Conservation (phyloP, 108 stramenopile species). For the Poteriospumella lacustris region DNA sequence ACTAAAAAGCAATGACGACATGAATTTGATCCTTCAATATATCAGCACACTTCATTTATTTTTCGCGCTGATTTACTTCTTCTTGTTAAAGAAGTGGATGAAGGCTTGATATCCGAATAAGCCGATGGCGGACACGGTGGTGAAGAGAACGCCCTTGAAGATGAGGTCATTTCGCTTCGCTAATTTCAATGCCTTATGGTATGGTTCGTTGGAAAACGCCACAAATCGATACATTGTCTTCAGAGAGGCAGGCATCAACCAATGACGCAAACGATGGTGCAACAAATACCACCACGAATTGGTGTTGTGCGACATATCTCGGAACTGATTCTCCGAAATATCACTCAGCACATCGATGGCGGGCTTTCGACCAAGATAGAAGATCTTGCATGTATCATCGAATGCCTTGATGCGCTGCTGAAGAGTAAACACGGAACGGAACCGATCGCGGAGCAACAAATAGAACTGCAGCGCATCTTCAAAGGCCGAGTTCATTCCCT, state of each 20-base stretch:
- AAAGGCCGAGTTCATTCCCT: constrained; percentile 76
- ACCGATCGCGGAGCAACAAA: background rate
- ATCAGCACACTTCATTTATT: too few species aligned
- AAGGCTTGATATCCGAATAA: too few species aligned
- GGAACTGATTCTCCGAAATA: constrained; percentile 35
- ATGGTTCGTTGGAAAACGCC: constrained; percentile 37
- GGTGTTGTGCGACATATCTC: constrained; percentile 37
- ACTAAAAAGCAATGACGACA: too few species aligned
- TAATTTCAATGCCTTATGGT: constrained; percentile 37
- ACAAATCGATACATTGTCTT: constrained; percentile 38
- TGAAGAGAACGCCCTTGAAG: too few species aligned
- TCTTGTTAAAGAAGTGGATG: too few species aligned
- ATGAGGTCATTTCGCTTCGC: too few species aligned
- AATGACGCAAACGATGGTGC: constrained; percentile 27
- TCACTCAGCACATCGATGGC: constrained; percentile 34
- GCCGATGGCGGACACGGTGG: too few species aligned
- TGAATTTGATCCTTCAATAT: too few species aligned
- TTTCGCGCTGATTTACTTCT: too few species aligned
- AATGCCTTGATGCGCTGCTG: too few species aligned
- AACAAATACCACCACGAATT: constrained; percentile 11
- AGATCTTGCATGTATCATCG: too few species aligned
- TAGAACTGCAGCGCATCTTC: constrained; percentile 58
- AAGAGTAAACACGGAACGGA: too few species aligned
- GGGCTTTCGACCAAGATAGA: constrained; percentile 34
- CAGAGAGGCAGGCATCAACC: constrained; percentile 18